phyloP scores from a whole-genome alignment of 805 yeast genomes.

The Schwanniomyces pseudopolymorphus region DNA sequence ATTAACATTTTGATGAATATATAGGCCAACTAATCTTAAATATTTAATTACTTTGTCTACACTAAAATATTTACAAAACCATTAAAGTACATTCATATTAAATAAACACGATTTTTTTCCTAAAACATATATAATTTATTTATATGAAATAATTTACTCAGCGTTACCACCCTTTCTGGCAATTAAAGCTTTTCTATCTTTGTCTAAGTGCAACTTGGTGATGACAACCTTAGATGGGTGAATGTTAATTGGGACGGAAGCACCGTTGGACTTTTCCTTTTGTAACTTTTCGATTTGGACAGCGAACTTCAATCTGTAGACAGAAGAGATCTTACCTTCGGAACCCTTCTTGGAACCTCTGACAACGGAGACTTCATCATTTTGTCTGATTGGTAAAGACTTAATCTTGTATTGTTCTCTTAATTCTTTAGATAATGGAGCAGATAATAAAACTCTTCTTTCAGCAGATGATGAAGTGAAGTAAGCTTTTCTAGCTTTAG shows the following conservation, averaged over 20 bases:
- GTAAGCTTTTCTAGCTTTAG: constrained; percentile 99
- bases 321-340: constrained; percentile 96
- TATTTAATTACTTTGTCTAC: neutral
- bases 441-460: constrained; percentile 93
- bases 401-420: constrained; percentile 95
- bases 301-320: constrained; percentile 97
- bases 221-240: constrained; percentile 99
- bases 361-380: constrained; percentile 91
- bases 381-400: constrained; percentile 96
- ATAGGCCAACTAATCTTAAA: no score
- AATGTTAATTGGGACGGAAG: constrained; percentile 93
- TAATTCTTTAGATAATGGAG: constrained; percentile 98
- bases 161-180: constrained; percentile 97
- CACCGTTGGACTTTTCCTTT: constrained; percentile 98
- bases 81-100: constrained; percentile 17
- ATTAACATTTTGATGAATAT: neutral
- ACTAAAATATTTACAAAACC: constrained; percentile 6
- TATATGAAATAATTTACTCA: constrained; percentile 56
- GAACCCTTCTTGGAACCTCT: constrained; percentile 99
- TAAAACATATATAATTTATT: constrained; percentile 11
- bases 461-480: constrained; percentile 96
- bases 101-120: constrained; percentile 9
- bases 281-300: constrained; percentile 96
- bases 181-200: constrained; percentile 97
- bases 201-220: constrained; percentile 97